Base-by-base conservation (phyloP, 1,284 basidiomycete genomes). In the Xanthoconium separans region DNA sequence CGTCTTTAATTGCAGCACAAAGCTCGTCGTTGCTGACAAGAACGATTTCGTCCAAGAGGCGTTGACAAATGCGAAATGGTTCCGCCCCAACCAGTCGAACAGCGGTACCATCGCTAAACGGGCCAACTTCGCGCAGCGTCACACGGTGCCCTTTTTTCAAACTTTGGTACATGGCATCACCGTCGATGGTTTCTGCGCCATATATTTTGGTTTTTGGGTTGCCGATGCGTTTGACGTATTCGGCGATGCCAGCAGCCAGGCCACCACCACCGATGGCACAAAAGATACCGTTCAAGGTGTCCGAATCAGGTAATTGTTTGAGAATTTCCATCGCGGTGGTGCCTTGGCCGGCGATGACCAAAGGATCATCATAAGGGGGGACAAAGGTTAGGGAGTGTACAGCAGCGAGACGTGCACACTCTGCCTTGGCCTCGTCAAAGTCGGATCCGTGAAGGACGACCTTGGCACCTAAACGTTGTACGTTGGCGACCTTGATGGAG, bases 71-170 rank as follows among this genome's bases (percentile, higher is more conserved):
- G 57, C 97, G 82, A 76, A 98, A 98, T 2, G 93, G 89, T 69
- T 99, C 97, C 70, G 89, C 91, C 11, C 97, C 97, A 1, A 99
- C 95, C 45, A 96, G 83, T 68, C 92, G 89, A n/a, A 99, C 97
- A 1, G 97, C 97, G 1, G 97, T 99, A n/a, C 97, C 97, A 70
- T 99, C 97, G 55, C 90, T 91, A 70, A 99, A 99, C 2, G 95
- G 90, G 6, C 97, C 97, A 2, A 98, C 95, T 68, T 99, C 97
- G 29, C 81, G 73, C 53, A 99, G 75, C 11, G 87, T 86, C 0
- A 97, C 86, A 29, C 95, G 80, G 61, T 93, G 81, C 8, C 94
- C 93, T 53, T 80, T 82, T 58, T 79, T 80, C 62, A 94, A 70
- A 69, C 92, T 95, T 65, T 81, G 79, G 13, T 83, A 82, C 87